Evolutionary conservation across 1,284 basidiomycete genomes (phyloP).

Genomic region (Rhodofomes roseus): DNA sequence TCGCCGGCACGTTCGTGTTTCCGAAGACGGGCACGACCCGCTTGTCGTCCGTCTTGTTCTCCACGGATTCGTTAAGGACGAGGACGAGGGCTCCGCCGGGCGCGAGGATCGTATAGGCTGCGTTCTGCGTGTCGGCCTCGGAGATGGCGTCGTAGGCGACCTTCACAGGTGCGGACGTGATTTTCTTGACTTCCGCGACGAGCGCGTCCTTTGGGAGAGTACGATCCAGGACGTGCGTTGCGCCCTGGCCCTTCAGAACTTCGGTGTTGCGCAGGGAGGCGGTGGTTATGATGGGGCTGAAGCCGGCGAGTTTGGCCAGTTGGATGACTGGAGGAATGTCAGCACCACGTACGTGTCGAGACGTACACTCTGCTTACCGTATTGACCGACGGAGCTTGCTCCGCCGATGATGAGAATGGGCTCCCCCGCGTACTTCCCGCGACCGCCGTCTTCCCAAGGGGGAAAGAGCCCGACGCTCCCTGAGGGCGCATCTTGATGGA

Average conservation of each 20-base stretch:
- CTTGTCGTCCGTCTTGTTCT: constrained; percentile 12
- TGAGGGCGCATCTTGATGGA: not conserved
- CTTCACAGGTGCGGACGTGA: constrained; percentile 16
- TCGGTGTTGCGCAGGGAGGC: constrained; percentile 30
- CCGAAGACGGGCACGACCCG: constrained; percentile 8
- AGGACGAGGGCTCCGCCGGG: constrained; percentile 18
- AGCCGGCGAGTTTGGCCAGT: constrained; percentile 32
- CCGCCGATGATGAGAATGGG: constrained; percentile 33
- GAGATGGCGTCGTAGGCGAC: constrained; percentile 28
- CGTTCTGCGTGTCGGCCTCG: constrained; percentile 16
- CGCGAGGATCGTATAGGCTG: constrained; percentile 15
- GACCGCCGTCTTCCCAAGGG: constrained; percentile 21
- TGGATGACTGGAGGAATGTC: constrained; percentile 21
- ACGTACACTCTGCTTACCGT: constrained; percentile 12
- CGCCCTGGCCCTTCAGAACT: constrained; percentile 32
- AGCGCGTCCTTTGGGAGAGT: constrained; percentile 14
- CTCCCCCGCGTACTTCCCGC: constrained; percentile 26
- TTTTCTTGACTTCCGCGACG: constrained; percentile 13
- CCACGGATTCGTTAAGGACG: constrained; percentile 5
- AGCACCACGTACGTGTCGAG: not conserved
- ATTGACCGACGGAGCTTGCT: constrained; percentile 30
- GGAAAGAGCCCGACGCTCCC: constrained; percentile 13
- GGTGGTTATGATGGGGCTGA: constrained; percentile 32
- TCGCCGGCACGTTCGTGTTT: constrained; percentile 7
- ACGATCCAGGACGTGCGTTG: constrained; percentile 34